Conservation (phyloP, 2,329 filamentous ascomycete genomes). For the Cordyceps javanica region DNA sequence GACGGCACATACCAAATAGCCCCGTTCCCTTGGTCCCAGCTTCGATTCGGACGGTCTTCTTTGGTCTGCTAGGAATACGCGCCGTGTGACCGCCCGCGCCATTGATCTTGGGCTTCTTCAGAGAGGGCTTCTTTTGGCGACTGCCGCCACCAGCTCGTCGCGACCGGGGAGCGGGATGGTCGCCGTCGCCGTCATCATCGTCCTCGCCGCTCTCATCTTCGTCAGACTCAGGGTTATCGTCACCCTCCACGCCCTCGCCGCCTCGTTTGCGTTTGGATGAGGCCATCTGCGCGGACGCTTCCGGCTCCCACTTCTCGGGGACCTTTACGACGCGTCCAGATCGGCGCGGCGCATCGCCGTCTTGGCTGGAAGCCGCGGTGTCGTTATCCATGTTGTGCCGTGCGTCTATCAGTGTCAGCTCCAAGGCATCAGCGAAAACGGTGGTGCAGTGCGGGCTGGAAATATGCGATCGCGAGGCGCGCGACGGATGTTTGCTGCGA, state of each 20-base stretch:
- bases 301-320: conserved; percentile 54
- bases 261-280: conserved; percentile 54
- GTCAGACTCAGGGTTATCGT: conserved; percentile 40
- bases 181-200: conserved; percentile 41
- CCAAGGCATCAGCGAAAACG: conserved; percentile 17
- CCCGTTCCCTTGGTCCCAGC: conserved; percentile 46
- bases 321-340: conserved; percentile 62
- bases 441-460: background rate
- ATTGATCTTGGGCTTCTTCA: conserved; percentile 60
- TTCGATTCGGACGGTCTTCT: conserved; percentile 49
- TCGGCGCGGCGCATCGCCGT: conserved; percentile 53
- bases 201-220: conserved; percentile 37
- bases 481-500: conserved; percentile 21
- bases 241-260: conserved; percentile 40
- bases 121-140: conserved; percentile 49
- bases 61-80: conserved; percentile 46
- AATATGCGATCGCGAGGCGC: conserved; percentile 20
- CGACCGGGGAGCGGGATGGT: conserved; percentile 32
- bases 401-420: background rate
- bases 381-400: conserved; percentile 47
- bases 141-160: conserved; percentile 37
- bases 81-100: conserved; percentile 36
- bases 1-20: conserved; percentile 46
- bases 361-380: conserved; percentile 45
- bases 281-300: conserved; percentile 33